phyloP scores from a whole-genome alignment of 805 yeast species.

The Lipomyces oligophaga region DNA sequence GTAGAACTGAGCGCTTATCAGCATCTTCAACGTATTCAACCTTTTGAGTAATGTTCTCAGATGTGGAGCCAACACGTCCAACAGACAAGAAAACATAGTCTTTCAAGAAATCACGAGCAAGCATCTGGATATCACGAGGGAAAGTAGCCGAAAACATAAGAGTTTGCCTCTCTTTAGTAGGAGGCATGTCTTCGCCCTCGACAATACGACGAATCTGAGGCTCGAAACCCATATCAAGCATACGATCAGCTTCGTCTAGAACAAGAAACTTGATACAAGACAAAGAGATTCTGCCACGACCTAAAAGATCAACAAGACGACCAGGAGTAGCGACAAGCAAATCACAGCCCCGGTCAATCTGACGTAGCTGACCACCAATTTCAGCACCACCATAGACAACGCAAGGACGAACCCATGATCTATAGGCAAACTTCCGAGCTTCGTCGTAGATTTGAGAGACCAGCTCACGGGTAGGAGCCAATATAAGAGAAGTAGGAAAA shows the following conservation, averaged over 20 bases:
- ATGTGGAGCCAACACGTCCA: slow-evolving; percentile 98
- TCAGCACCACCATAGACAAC: slow-evolving; percentile 99
- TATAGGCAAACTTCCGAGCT: slow-evolving; percentile 89
- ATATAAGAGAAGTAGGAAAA: slow-evolving; percentile 86
- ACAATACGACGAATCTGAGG: slow-evolving; percentile 98
- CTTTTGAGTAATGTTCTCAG: slow-evolving; percentile 96
- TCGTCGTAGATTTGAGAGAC: slow-evolving; percentile 96
- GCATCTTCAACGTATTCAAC: slow-evolving; percentile 86
- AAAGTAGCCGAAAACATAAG: slow-evolving; percentile 98
- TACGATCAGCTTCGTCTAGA: slow-evolving; percentile 98
- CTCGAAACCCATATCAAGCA: slow-evolving; percentile 99
- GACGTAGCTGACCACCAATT: slow-evolving; percentile 79
- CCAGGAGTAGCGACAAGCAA: slow-evolving; percentile 98
- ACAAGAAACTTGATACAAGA: slow-evolving; percentile 88
- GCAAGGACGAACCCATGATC: slow-evolving; percentile 97
- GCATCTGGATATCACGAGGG: slow-evolving; percentile 95
- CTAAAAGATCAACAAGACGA: slow-evolving; percentile 91
- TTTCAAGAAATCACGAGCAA: slow-evolving; percentile 95
- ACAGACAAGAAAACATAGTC: slow-evolving; percentile 94
- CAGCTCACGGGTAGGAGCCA: slow-evolving; percentile 99
- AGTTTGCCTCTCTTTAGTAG: slow-evolving; percentile 85
- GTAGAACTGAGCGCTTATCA: slow-evolving; percentile 84
- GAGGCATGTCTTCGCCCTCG: slow-evolving; percentile 97
- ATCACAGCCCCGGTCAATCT: slow-evolving; percentile 91
- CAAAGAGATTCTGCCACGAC: slow-evolving; percentile 89